Evolutionary conservation across 306 rosid species (phyloP).

Genomic region (Acacia crassicarpa): DNA sequence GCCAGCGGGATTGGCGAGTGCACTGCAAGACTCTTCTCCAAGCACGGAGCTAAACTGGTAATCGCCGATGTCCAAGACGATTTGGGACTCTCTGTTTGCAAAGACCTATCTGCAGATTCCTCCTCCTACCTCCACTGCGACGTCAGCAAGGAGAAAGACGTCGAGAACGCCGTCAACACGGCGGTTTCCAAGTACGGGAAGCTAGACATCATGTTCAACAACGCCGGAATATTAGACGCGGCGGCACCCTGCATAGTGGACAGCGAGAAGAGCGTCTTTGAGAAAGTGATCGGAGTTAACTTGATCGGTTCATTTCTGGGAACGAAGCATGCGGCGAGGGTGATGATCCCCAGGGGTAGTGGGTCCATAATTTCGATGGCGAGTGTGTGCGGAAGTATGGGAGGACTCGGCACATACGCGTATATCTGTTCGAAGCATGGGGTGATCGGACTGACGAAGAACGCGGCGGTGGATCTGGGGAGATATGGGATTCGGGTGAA

Average conservation of each 20-base stretch:
- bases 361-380: slow-evolving; percentile 48
- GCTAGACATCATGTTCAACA: slow-evolving; percentile 58
- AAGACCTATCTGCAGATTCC: neutral
- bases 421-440: slow-evolving; percentile 48
- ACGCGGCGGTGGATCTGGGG: slow-evolving; percentile 53
- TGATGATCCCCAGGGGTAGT: slow-evolving; percentile 33
- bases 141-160: slow-evolving; percentile 41
- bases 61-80: slow-evolving; percentile 40
- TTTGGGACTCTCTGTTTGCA: neutral
- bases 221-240: slow-evolving; percentile 29
- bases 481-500: neutral
- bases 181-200: slow-evolving; percentile 39
- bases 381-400: slow-evolving; percentile 34
- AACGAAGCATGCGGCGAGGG: slow-evolving; percentile 53
- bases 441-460: slow-evolving; percentile 40
- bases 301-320: slow-evolving; percentile 41
- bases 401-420: slow-evolving; percentile 41
- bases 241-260: slow-evolving; percentile 33
- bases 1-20: slow-evolving; percentile 58
- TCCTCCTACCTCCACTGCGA: slow-evolving; percentile 51
- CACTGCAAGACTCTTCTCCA: slow-evolving; percentile 44
- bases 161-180: slow-evolving; percentile 31
- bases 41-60: slow-evolving; percentile 51
- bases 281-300: slow-evolving; percentile 41
- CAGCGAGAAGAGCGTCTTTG: slow-evolving; percentile 29